Conservation (phyloP, 139 green algal species). For the Nannochloris sp. region DNA sequence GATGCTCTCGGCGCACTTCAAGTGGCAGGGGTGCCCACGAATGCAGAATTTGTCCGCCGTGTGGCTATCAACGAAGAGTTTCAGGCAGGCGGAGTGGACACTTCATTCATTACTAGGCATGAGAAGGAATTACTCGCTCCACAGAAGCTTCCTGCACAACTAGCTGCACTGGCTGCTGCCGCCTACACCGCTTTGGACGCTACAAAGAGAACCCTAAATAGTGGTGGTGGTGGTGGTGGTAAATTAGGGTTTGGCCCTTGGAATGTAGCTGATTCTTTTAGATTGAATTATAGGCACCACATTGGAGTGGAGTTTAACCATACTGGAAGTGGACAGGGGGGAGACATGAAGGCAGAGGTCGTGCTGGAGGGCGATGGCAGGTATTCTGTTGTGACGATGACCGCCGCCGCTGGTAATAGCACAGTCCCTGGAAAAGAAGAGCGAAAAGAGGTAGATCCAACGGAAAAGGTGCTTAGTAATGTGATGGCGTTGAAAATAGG, state of each 20-base stretch:
- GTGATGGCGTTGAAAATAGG: background rate
- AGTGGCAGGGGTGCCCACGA: conserved; percentile 68
- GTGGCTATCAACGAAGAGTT: conserved; percentile 56
- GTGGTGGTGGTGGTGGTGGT: conserved; percentile 24
- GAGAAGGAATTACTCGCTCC: conserved; percentile 13
- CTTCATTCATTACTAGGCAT: conserved; percentile 34
- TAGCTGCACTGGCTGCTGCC: background rate
- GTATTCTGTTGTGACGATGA: background rate
- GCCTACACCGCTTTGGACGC: background rate
- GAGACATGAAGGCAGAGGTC: background rate
- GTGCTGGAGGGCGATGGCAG: background rate
- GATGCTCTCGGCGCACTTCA: conserved; percentile 38
- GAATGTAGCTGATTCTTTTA: background rate
- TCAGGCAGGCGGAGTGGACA: conserved; percentile 27
- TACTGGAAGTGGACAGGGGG: background rate
- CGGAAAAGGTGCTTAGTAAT: background rate
- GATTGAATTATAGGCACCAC: conserved; percentile 5
- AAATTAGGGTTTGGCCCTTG: too few species aligned
- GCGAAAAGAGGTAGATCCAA: background rate
- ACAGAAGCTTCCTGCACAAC: background rate
- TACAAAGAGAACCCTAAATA: background rate
- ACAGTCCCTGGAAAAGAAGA: background rate
- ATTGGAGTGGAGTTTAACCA: background rate
- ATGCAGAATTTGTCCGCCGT: conserved; percentile 60
- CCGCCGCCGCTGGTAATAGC: background rate